These are phyloP conservation scores for Taphrina confusa DNA, from an alignment of 1,139 yeast genomes.

Conservation along the genomic window DNA sequence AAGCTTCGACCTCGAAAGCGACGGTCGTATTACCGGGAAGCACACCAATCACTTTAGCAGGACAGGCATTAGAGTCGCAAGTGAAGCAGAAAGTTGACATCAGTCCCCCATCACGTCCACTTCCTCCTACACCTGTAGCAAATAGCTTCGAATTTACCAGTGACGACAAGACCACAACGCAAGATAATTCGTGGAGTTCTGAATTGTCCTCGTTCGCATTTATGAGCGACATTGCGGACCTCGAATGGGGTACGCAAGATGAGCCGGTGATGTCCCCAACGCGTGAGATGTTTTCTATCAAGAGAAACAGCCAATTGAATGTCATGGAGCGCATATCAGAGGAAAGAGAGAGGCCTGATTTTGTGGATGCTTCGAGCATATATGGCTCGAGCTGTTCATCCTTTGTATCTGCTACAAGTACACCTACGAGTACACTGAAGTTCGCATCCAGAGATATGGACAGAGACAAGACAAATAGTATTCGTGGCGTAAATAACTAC, in stretches of 20 bases:
- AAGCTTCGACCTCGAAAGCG: too few relatives aligned
- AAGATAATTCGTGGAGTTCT: background rate
- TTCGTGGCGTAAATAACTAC: too few relatives aligned
- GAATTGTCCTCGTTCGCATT: background rate
- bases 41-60: too few relatives aligned
- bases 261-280: background rate
- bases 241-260: background rate
- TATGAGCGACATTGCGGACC: background rate
- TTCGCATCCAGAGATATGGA: too few relatives aligned
- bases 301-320: background rate
- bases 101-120: background rate
- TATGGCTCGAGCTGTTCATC: conserved; percentile 6
- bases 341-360: background rate
- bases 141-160: too few relatives aligned
- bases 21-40: too few relatives aligned
- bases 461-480: too few relatives aligned
- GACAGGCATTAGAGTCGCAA: too few relatives aligned
- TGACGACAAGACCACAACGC: background rate
- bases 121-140: background rate
- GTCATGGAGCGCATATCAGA: conserved; percentile 6
- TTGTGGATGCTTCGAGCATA: background rate
- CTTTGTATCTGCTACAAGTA: background rate
- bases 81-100: too few relatives aligned
- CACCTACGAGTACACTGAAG: too few relatives aligned
- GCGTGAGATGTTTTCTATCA: conserved; percentile 1